A percentile compares a stretch with the other conserved stretches of the same genome.
phyloP scores from a whole-genome alignment of 1,139 yeast species.

The Geotrichum siamense region DNA sequence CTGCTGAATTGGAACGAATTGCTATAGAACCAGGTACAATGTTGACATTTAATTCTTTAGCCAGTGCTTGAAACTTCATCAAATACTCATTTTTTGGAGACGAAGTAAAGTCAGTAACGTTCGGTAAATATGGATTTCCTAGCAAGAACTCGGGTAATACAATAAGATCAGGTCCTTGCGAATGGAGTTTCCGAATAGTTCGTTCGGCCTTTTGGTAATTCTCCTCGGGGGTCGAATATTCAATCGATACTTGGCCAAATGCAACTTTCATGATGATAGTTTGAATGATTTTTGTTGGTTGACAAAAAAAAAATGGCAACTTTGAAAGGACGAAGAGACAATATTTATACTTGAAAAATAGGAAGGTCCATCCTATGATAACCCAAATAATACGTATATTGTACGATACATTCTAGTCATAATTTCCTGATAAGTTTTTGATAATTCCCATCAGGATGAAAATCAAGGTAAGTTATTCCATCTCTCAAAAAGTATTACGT shows the following conservation, averaged over 20 bases:
- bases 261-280: slow-evolving; percentile 12
- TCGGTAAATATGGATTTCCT: slow-evolving; percentile 15
- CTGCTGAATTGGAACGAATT: slow-evolving; percentile 5
- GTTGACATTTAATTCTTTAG: slow-evolving; percentile 20
- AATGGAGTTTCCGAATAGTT: slow-evolving; percentile 5
- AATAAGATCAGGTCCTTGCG: slow-evolving; percentile 10
- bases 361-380: too few species aligned
- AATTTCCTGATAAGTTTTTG: too few species aligned
- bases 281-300: background rate
- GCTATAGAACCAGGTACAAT: slow-evolving; percentile 22
- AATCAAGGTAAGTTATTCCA: too few species aligned
- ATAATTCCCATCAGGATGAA: too few species aligned
- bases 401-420: too few species aligned
- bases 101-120: slow-evolving; percentile 1
- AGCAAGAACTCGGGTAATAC: slow-evolving; percentile 19
- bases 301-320: too few species aligned
- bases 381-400: too few species aligned
- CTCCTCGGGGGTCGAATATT: slow-evolving; percentile 9
- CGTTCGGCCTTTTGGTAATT: slow-evolving; percentile 12
- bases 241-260: slow-evolving; percentile 9
- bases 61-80: slow-evolving; percentile 7
- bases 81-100: background rate
- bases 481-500: too few species aligned
- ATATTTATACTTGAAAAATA: too few species aligned
- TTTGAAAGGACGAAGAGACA: too few species aligned